These are phyloP conservation scores for Thermomucor indicae-seudaticae DNA, from an alignment of 371 early-diverging fungal species.

Conservation along the genomic window DNA sequence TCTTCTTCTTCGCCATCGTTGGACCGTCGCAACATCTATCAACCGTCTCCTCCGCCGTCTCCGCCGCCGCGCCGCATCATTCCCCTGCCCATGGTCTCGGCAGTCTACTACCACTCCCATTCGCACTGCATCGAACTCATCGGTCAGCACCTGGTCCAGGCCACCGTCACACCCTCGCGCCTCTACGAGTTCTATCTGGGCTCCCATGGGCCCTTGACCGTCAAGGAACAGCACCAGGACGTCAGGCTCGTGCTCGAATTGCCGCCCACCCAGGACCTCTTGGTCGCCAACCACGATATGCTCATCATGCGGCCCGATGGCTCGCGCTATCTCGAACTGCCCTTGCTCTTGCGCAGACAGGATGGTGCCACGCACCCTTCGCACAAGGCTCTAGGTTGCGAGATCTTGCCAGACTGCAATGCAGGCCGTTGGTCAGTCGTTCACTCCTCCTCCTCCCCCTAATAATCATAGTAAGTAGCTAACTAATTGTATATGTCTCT, in stretches of 20 bases:
- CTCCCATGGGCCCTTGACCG: constrained; percentile 28
- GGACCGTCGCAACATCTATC: not conserved
- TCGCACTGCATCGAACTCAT: constrained; percentile 21
- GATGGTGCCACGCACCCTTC: constrained; percentile 40
- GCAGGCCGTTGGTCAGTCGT: constrained; percentile 20
- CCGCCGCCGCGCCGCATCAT: constrained; percentile 35
- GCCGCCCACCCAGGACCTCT: constrained; percentile 26
- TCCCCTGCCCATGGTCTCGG: constrained; percentile 34
- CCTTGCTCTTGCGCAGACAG: constrained; percentile 29
- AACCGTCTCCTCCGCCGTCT: constrained; percentile 29
- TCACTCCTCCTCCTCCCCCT: constrained; percentile 1
- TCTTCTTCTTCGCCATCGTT: not conserved
- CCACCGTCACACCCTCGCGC: constrained; percentile 8
- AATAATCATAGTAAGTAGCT: too few species aligned
- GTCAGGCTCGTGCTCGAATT: constrained; percentile 10
- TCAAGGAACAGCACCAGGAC: constrained; percentile 7
- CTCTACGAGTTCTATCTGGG: constrained; percentile 39
- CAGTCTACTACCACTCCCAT: constrained; percentile 14
- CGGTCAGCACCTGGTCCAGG: constrained; percentile 29
- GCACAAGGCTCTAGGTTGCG: constrained; percentile 27
- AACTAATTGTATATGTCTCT: not conserved
- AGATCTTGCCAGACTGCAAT: constrained; percentile 15
- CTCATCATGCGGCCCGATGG: constrained; percentile 26
- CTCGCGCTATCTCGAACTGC: constrained; percentile 27
- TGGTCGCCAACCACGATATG: constrained; percentile 25